Evolutionary conservation across 345 rosid species (phyloP).

Genomic region (Bruguiera sexangula): DNA sequence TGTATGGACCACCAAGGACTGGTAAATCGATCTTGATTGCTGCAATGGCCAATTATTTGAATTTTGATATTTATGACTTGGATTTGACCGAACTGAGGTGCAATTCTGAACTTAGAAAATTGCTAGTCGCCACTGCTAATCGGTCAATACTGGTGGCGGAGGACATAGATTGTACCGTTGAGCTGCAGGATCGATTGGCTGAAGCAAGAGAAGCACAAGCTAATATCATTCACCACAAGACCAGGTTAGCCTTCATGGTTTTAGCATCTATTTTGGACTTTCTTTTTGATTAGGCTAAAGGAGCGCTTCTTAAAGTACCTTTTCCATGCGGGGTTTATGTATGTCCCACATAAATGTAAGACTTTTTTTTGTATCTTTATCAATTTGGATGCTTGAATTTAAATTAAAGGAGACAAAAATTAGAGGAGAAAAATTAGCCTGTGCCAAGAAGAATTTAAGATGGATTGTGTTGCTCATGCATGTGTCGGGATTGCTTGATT

Average conservation of each 20-base stretch:
- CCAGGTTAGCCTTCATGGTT: conserved; percentile 16
- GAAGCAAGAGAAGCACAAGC: conserved; percentile 10
- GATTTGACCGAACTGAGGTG: conserved; percentile 41
- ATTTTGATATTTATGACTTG: conserved; percentile 67
- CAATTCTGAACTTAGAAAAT: conserved; percentile 46
- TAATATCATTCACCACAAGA: background rate
- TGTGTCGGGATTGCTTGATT: conserved; percentile 40
- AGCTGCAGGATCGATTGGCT: conserved; percentile 40
- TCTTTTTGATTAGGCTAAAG: conserved; percentile 3
- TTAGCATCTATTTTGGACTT: background rate
- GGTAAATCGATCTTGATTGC: conserved; percentile 73
- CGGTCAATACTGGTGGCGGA: conserved; percentile 66
- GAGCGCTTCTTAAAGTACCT: background rate
- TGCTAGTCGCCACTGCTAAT: conserved; percentile 57
- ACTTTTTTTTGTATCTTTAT: too few species aligned
- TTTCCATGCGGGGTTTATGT: too few species aligned
- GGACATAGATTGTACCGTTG: conserved; percentile 60
- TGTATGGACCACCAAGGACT: conserved; percentile 67
- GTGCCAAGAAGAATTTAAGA: background rate
- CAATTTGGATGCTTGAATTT: too few species aligned
- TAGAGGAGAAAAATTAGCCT: background rate
- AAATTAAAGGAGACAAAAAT: too few species aligned
- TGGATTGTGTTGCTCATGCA: background rate
- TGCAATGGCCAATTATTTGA: conserved; percentile 72
- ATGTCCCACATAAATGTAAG: too few species aligned